Conservation (phyloP, 352 stramenopile genomes). For the Saprolegnia parasitica region DNA sequence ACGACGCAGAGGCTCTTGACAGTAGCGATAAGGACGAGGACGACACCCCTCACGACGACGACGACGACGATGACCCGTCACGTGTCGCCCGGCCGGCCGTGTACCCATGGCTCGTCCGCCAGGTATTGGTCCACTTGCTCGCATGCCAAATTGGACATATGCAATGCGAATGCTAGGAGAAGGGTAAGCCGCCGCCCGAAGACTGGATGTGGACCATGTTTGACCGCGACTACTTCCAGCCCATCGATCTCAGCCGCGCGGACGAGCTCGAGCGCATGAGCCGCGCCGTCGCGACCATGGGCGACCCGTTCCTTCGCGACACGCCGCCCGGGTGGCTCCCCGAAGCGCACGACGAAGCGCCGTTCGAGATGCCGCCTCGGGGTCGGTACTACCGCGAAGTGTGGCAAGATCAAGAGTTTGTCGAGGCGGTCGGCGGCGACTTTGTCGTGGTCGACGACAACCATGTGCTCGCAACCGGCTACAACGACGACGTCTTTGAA, state of each 20-base stretch:
- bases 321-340: not conserved
- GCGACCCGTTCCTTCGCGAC: not conserved
- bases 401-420: constrained; percentile 74
- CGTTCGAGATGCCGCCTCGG: constrained; percentile 31
- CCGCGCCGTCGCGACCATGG: not conserved
- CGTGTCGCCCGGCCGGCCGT: not conserved
- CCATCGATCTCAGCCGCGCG: not conserved
- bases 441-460: constrained; percentile 43
- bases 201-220: constrained; percentile 25
- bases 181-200: not conserved
- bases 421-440: constrained; percentile 32
- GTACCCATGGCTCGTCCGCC: constrained; percentile 6
- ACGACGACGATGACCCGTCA: too few relatives aligned
- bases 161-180: not conserved
- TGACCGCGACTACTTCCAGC: constrained; percentile 20
- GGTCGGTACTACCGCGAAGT: constrained; percentile 67
- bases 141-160: not conserved
- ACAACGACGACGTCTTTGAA: constrained; percentile 70
- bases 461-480: constrained; percentile 64
- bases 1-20: not conserved
- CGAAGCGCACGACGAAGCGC: not conserved
- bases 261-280: not conserved
- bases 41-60: too few relatives aligned
- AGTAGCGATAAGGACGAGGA: too few relatives aligned
- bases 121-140: too few relatives aligned